These are phyloP conservation scores for Olyra latifolia DNA, from an alignment of 176 grass and related monocot species.

Conservation along the genomic window DNA sequence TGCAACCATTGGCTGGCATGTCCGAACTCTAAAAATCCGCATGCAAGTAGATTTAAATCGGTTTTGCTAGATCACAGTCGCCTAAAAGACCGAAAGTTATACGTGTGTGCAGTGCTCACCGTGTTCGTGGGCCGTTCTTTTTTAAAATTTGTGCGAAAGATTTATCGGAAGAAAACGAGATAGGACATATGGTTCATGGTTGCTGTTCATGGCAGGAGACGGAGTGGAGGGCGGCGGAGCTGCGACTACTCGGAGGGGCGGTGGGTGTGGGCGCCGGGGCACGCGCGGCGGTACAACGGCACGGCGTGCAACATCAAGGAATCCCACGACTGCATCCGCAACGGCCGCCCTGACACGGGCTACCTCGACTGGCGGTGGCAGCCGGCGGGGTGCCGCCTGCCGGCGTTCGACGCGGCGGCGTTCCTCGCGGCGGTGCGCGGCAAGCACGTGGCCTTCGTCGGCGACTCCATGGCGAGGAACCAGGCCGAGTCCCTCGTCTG, in stretches of 20 bases:
- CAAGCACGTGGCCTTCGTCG: conserved; percentile 38
- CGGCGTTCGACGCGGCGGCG: conserved; percentile 18
- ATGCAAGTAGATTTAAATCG: too few relatives aligned
- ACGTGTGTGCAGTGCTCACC: too few relatives aligned
- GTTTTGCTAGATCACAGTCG: too few relatives aligned
- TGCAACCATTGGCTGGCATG: too few relatives aligned
- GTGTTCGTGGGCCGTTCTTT: too few relatives aligned
- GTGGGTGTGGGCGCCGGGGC: conserved; percentile 44
- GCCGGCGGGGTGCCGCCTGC: conserved; percentile 22
- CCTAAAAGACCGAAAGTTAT: too few relatives aligned
- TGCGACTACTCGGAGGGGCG: conserved; percentile 49
- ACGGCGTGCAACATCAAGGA: conserved; percentile 43
- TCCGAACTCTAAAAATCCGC: too few relatives aligned
- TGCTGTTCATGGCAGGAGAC: too few relatives aligned
- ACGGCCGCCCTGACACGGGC: conserved; percentile 42
- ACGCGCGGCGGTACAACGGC: conserved; percentile 37
- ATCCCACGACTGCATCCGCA: conserved; percentile 41
- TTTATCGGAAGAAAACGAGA: too few relatives aligned
- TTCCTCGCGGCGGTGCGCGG: conserved; percentile 33
- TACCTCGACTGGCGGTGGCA: conserved; percentile 55
- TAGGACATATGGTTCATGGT: too few relatives aligned
- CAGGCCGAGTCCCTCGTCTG: conserved; percentile 46
- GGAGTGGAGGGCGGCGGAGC: too few relatives aligned
- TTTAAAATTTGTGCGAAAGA: too few relatives aligned
- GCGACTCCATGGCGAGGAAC: conserved; percentile 49